Evolutionary conservation across 805 yeast species (phyloP).

Genomic region (Sugiyamaella mastotermitis): DNA sequence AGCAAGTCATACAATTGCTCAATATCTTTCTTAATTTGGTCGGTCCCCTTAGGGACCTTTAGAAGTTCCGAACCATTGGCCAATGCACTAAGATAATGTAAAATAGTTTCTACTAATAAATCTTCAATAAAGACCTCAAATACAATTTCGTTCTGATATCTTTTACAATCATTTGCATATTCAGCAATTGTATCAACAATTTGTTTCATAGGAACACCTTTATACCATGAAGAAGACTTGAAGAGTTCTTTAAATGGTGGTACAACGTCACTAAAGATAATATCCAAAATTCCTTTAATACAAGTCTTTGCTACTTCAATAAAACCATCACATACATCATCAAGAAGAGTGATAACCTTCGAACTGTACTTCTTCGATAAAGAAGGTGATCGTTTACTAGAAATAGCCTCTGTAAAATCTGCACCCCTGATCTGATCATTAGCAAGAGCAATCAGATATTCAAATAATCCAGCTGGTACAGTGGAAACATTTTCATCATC

Average conservation of each 20-base stretch:
- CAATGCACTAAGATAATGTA: conserved; percentile 45
- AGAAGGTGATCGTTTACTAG: conserved; percentile 56
- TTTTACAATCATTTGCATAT: conserved; percentile 60
- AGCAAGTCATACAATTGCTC: conserved; percentile 50
- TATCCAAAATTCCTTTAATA: conserved; percentile 46
- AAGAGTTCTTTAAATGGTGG: conserved; percentile 58
- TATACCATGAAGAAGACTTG: conserved; percentile 61
- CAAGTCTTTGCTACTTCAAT: conserved; percentile 67
- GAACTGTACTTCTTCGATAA: conserved; percentile 59
- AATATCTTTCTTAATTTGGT: conserved; percentile 56
- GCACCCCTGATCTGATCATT: conserved; percentile 77
- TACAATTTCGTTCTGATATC: conserved; percentile 45
- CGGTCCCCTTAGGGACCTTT: conserved; percentile 34
- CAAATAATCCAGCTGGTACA: conserved; percentile 71
- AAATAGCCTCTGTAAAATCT: conserved; percentile 62
- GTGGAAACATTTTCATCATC: conserved; percentile 33
- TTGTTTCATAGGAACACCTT: conserved; percentile 49
- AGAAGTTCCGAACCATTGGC: conserved; percentile 38
- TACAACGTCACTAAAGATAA: conserved; percentile 67
- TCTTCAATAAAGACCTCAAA: conserved; percentile 50
- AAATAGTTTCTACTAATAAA: conserved; percentile 45
- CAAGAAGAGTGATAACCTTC: conserved; percentile 52
- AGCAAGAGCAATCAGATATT: conserved; percentile 75
- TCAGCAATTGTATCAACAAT: conserved; percentile 71
- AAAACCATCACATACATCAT: conserved; percentile 69